Evolutionary conservation across 805 yeast species (phyloP), one percentile per base, ranked within the genome.

Genomic region (Schwanniomyces occidentalis): DNA sequence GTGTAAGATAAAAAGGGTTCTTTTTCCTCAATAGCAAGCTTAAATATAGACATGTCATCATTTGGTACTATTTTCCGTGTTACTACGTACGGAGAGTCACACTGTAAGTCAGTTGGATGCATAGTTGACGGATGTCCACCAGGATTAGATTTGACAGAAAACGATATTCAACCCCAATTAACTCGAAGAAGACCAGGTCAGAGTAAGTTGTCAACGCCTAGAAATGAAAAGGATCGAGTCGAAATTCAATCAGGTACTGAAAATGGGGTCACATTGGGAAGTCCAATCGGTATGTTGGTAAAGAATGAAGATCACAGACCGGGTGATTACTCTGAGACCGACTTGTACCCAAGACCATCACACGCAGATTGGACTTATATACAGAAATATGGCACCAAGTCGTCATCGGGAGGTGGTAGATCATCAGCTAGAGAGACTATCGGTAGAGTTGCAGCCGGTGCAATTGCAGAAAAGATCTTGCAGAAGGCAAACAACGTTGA

Each of bases 121-220:
- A 93, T 93, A 42, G 96, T 93, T 24, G 99, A 93, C 50, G 99
- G 99, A 40, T 93, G 89, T 26, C 99, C 99, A 19, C 97, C 99
- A 18, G 96, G 96, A 20, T 73, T 93, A 77, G 74, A 79, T 6
- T 75, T 93, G 35, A 75, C 84, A 12, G 97, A 87, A 62, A 79
- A 69, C 4, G 98, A 93, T 56, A 77, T 93, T 48, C 99, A 93
- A 69, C 95, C 97, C 12, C 99, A 93, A 71, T 69, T 93, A 51
- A 82, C 95, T 15, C 80, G 99, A 69, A 84, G 99, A 74, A 83
- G 99, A 68, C 99, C 99, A 2, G 99, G 99, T 32, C 99, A 93
- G 66, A 79, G 90, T 32, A 85, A 84, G 45, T 69, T 93, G 40
- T 78, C 95, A 15, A 93, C 99, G 5, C 99, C 99, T 49, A 76